A percentile compares a stretch with the other conserved stretches of the same genome.
phyloP scores from a whole-genome alignment of 768 basidiomycete genomes.

The Tylopilus felleus region DNA sequence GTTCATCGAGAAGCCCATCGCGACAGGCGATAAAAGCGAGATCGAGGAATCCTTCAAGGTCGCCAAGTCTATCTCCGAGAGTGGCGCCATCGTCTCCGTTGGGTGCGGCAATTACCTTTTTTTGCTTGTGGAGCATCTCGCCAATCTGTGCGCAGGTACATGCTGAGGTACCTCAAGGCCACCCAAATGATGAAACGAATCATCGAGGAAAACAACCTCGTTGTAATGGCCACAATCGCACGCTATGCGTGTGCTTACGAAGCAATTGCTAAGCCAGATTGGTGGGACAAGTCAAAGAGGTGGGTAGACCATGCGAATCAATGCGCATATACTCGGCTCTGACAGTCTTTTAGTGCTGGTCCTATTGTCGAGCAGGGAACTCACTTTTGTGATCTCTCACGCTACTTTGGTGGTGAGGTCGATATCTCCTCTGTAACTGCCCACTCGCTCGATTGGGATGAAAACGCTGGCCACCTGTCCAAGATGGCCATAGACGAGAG shows the following conservation, averaged over 20 bases:
- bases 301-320: slow-evolving; percentile 37
- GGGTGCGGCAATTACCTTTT: slow-evolving; percentile 50
- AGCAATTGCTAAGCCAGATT: slow-evolving; percentile 74
- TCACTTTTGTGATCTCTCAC: slow-evolving; percentile 94
- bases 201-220: slow-evolving; percentile 89
- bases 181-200: slow-evolving; percentile 97
- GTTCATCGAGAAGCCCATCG: slow-evolving; percentile 92
- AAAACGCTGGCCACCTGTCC: slow-evolving; percentile 79
- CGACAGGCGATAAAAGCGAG: slow-evolving; percentile 71
- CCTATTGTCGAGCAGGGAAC: slow-evolving; percentile 91
- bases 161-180: slow-evolving; percentile 90
- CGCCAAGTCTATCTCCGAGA: slow-evolving; percentile 65
- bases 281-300: slow-evolving; percentile 95
- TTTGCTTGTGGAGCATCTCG: neutral
- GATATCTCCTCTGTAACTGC: slow-evolving; percentile 78
- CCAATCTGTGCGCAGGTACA: slow-evolving; percentile 53
- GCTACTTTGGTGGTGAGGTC: slow-evolving; percentile 96
- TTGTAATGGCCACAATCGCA: slow-evolving; percentile 94
- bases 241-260: slow-evolving; percentile 91
- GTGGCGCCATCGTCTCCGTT: slow-evolving; percentile 79
- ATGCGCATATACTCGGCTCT: neutral
- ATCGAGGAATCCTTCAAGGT: slow-evolving; percentile 68
- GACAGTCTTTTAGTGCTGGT: slow-evolving; percentile 48
- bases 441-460: slow-evolving; percentile 90
- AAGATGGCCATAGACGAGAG: slow-evolving; percentile 83